phyloP scores from a whole-genome alignment of 2,329 filamentous ascomycete genomes.

The Epichloe festucae region DNA sequence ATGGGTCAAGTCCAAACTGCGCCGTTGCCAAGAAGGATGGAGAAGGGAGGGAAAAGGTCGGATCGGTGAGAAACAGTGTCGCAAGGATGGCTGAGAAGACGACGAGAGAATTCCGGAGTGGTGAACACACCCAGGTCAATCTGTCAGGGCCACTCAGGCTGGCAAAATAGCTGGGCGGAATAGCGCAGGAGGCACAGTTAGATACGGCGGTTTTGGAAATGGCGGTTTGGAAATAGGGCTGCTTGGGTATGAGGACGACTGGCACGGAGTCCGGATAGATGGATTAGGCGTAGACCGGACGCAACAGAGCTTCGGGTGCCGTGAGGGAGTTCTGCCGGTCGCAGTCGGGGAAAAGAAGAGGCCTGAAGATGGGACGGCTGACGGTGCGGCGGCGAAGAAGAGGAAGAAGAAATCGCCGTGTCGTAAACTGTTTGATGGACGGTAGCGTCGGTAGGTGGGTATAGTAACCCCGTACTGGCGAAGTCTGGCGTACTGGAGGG shows the following conservation, averaged over 20 bases:
- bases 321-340: neutral
- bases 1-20: constrained; percentile 5
- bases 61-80: constrained; percentile 4
- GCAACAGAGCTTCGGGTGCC: neutral
- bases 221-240: neutral
- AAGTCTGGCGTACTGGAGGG: neutral
- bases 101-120: neutral
- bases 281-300: neutral
- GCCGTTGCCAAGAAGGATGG: constrained; percentile 8
- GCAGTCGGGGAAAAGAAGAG: neutral
- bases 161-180: too few relatives aligned
- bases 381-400: neutral
- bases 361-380: neutral
- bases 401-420: neutral
- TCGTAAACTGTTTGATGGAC: neutral
- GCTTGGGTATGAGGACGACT: neutral
- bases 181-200: too few relatives aligned
- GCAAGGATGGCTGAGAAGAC: neutral
- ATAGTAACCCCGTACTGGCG: neutral
- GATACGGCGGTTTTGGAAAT: neutral
- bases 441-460: too few relatives aligned
- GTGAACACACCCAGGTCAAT: neutral
- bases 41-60: constrained; percentile 10
- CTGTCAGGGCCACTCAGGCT: too few relatives aligned
- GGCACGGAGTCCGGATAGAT: neutral